These are phyloP conservation scores for Boletus tylopilopsis DNA, from an alignment of 768 basidiomycete genomes.

Conservation along the genomic window DNA sequence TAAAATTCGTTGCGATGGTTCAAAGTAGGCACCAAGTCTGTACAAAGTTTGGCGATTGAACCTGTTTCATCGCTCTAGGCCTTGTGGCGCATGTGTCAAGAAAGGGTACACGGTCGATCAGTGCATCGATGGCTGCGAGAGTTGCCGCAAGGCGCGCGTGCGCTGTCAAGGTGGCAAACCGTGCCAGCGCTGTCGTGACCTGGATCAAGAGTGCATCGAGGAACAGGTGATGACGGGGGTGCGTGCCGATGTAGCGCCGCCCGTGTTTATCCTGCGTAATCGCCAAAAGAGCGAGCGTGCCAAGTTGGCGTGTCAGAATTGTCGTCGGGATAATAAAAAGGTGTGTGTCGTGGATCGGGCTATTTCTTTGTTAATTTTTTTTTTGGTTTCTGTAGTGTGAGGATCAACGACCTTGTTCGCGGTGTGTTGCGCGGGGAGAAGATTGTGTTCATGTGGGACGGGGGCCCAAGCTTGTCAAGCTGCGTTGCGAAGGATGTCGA, in stretches of 20 bases:
- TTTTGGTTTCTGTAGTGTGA: conserved; percentile 43
- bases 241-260: conserved; percentile 24
- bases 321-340: conserved; percentile 67
- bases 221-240: conserved; percentile 29
- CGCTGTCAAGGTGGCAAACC: conserved; percentile 39
- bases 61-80: conserved; percentile 33
- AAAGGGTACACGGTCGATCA: conserved; percentile 49
- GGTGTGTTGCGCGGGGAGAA: conserved; percentile 52
- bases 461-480: conserved; percentile 53
- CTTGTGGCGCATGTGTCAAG: conserved; percentile 56
- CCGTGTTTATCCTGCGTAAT: conserved; percentile 22
- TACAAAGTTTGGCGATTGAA: too few species aligned
- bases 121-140: conserved; percentile 60
- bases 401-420: conserved; percentile 57
- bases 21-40: conserved; percentile 44
- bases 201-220: conserved; percentile 44
- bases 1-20: conserved; percentile 58
- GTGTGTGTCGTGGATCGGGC: conserved; percentile 23
- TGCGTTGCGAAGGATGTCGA: conserved; percentile 58
- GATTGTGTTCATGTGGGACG: conserved; percentile 55
- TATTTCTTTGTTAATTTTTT: too few species aligned
- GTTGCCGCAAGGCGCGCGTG: conserved; percentile 50
- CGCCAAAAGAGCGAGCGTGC: conserved; percentile 45
- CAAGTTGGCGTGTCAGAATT: conserved; percentile 56
- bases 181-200: conserved; percentile 33